Evolutionary conservation across 2,329 filamentous ascomycete genomes (phyloP).

Genomic region (Chaetomium olivaceum): DNA sequence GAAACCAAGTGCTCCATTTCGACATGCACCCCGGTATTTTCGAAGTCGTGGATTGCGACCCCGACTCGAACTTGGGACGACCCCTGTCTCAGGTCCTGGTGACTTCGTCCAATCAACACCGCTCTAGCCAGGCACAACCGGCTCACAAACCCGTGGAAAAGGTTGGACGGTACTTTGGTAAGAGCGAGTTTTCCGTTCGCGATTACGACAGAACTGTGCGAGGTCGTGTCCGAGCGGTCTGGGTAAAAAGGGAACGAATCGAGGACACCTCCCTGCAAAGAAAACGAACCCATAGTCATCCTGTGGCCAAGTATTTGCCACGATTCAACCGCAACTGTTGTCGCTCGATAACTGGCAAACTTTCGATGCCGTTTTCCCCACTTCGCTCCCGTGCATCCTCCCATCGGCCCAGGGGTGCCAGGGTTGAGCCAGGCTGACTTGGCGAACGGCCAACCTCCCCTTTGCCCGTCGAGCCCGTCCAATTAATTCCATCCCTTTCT

Average conservation of each 20-base stretch:
- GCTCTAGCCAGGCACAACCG: not conserved
- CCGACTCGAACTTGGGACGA: not conserved
- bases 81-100: not conserved
- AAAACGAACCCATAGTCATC: not conserved
- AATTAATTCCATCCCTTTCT: conserved; percentile 33
- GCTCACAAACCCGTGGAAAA: not conserved
- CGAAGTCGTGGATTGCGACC: not conserved
- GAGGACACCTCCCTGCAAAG: not conserved
- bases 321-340: not conserved
- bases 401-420: not conserved
- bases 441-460: conserved; percentile 26
- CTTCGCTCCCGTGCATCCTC: not conserved
- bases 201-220: not conserved
- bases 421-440: conserved; percentile 7
- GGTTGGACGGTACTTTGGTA: not conserved
- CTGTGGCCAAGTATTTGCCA: not conserved
- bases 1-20: not conserved
- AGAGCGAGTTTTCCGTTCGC: not conserved
- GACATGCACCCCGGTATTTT: not conserved
- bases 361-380: not conserved
- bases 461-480: conserved; percentile 20
- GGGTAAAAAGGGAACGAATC: not conserved
- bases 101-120: not conserved
- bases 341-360: not conserved
- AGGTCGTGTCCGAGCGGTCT: not conserved